phyloP scores from a whole-genome alignment of 2,329 filamentous ascomycete genomes.

The Diaporthe helianthi region DNA sequence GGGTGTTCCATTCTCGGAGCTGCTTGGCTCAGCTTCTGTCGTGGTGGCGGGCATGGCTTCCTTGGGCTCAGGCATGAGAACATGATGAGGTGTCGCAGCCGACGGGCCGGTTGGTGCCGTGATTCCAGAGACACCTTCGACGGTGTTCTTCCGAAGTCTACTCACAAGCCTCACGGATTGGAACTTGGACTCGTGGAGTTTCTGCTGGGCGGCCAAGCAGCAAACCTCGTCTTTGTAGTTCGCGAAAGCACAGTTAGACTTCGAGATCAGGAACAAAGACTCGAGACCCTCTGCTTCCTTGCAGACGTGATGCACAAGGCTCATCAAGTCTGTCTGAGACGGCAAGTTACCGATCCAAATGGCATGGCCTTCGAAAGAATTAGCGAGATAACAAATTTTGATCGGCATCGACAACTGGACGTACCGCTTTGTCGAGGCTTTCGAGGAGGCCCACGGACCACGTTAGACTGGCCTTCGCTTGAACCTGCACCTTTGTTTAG shows the following conservation, averaged over 20 bases:
- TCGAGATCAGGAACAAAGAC: slow-evolving; percentile 92
- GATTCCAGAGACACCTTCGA: slow-evolving; percentile 53
- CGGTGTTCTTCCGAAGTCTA: slow-evolving; percentile 70
- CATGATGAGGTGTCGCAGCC: slow-evolving; percentile 41
- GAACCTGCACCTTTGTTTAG: slow-evolving; percentile 29
- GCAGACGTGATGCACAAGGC: slow-evolving; percentile 90
- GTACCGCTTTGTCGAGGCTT: slow-evolving; percentile 69
- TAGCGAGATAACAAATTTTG: not conserved
- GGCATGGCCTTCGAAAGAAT: slow-evolving; percentile 70
- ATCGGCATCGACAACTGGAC: slow-evolving; percentile 38
- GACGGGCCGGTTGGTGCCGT: slow-evolving; percentile 64
- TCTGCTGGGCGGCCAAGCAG: slow-evolving; percentile 78
- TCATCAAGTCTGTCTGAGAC: slow-evolving; percentile 80
- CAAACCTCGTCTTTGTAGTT: slow-evolving; percentile 86
- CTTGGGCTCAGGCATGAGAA: slow-evolving; percentile 25
- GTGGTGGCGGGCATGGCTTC: slow-evolving; percentile 25
- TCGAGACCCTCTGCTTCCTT: slow-evolving; percentile 80
- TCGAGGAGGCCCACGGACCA: slow-evolving; percentile 60
- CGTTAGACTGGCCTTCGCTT: slow-evolving; percentile 46
- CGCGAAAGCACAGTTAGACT: slow-evolving; percentile 96
- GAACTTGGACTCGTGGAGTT: slow-evolving; percentile 91
- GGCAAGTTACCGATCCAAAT: slow-evolving; percentile 97
- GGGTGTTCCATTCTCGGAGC: slow-evolving; percentile 9
- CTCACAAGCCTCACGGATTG: slow-evolving; percentile 86
- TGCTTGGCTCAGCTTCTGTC: slow-evolving; percentile 17